These are phyloP conservation scores for Cryoendolithus antarcticus DNA, from an alignment of 2,329 filamentous ascomycete species.

Conservation along the genomic window DNA sequence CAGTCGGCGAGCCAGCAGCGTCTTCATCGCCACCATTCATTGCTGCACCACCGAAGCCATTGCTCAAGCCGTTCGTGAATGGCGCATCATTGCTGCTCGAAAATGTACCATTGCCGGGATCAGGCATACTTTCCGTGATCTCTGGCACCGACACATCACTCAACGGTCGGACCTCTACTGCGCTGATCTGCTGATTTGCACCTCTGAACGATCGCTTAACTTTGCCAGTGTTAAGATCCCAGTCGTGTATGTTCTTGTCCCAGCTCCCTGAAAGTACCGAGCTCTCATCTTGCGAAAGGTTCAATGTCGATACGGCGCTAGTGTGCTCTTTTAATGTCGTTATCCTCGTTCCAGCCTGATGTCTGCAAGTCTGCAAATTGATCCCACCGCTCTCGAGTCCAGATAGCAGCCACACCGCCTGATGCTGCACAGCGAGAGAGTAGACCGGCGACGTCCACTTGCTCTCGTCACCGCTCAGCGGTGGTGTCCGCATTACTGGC, in stretches of 20 bases:
- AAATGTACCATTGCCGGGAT: slow-evolving; percentile 52
- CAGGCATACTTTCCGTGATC: slow-evolving; percentile 53
- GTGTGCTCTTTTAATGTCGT: slow-evolving; percentile 69
- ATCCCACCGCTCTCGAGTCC: slow-evolving; percentile 85
- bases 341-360: slow-evolving; percentile 89
- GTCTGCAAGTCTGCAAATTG: slow-evolving; percentile 82
- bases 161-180: slow-evolving; percentile 72
- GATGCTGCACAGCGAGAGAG: slow-evolving; percentile 78
- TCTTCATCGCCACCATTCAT: slow-evolving; percentile 39
- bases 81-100: slow-evolving; percentile 58
- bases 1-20: slow-evolving; percentile 52
- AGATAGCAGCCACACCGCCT: slow-evolving; percentile 82
- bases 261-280: slow-evolving; percentile 86
- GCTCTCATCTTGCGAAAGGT: slow-evolving; percentile 70
- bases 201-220: slow-evolving; percentile 64
- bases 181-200: slow-evolving; percentile 71
- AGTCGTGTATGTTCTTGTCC: slow-evolving; percentile 90
- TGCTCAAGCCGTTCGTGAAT: slow-evolving; percentile 26
- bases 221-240: slow-evolving; percentile 83
- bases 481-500: slow-evolving; percentile 18
- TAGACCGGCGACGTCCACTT: slow-evolving; percentile 67
- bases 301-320: slow-evolving; percentile 81
- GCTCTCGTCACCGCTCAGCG: slow-evolving; percentile 36
- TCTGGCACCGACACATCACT: slow-evolving; percentile 64
- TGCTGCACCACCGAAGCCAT: slow-evolving; percentile 7